A percentile compares a stretch with the other conserved stretches of the same genome.
phyloP scores from a whole-genome alignment of 805 yeast genomes.

The Saccharomycopsis sp. region DNA sequence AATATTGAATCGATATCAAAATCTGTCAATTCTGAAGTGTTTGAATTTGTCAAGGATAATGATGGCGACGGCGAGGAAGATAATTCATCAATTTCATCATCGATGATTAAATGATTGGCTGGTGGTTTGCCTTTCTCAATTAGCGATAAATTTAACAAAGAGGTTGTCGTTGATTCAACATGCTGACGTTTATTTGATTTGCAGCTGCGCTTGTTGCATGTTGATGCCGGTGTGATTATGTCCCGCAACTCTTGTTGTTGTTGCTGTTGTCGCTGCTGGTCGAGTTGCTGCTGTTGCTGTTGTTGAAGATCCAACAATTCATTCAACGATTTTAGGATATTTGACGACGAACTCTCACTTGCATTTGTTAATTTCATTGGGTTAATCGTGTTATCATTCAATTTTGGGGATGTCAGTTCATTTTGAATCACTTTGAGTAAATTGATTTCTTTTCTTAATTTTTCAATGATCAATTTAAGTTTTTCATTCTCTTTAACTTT shows the following conservation, averaged over 20 bases:
- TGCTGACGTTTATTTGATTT: constrained; percentile 1
- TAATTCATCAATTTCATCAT: not conserved
- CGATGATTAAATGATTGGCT: not conserved
- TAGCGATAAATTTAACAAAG: constrained; percentile 6
- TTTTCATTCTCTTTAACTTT: constrained; percentile 21
- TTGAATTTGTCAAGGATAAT: constrained; percentile 15
- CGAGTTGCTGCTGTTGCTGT: constrained; percentile 2
- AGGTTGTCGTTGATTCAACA: constrained; percentile 1
- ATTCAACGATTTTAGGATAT: not conserved
- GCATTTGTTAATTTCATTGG: constrained; percentile 3
- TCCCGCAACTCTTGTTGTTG: not conserved
- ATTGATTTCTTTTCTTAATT: constrained; percentile 17
- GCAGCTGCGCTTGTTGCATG: not conserved
- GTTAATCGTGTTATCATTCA: not conserved
- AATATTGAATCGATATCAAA: constrained; percentile 16
- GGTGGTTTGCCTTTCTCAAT: not conserved
- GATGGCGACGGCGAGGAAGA: constrained; percentile 18
- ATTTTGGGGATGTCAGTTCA: not conserved
- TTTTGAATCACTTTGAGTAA: constrained; percentile 3
- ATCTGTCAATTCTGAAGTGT: constrained; percentile 17
- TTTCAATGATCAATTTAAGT: constrained; percentile 19
- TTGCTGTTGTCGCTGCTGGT: constrained; percentile 2
- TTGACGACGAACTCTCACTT: not conserved
- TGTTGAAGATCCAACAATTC: not conserved
- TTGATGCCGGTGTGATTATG: not conserved